Base-by-base conservation (phyloP, 2,329 filamentous ascomycete genomes). In the Monosporascus ibericus region DNA sequence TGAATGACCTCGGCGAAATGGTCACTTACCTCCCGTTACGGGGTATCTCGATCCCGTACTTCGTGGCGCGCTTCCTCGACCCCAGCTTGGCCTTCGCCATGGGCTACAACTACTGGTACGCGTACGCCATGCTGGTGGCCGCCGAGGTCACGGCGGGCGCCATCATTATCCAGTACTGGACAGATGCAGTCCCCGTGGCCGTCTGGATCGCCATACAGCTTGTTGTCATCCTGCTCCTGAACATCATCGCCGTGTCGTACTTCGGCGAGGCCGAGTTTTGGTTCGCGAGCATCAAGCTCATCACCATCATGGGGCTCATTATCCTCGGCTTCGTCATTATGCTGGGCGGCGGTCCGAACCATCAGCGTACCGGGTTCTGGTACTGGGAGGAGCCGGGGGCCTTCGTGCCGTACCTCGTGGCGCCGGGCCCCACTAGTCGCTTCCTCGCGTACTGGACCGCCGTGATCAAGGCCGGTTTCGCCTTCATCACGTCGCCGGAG, bases 91-190 rank as follows among this genome's bases (percentile, higher is more conserved):
- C 74, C n/a, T 83, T 83, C 55, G 80, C 80, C 7, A 70, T 72
- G 39, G 80, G 78, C 1, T 82, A 78, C 78, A 82, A 82, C 55
- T 84, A 85, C 66, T 84, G 80, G 75, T 84, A 84, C 59, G 78
- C 79, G 2, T 83, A 83, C 58, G 71, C 76, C 11, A 82, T 85
- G 53, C 69, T 82, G 1, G 72, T 84, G 24, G 80, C 75, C 2
- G 77, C 80, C 44, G 81, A 85, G 64, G 73, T 79, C 17, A 80
- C 78, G 0, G 82, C 81, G 1, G 79, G 78, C 30, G 75, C 75
- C 18, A 75, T 85, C 54, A 71, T 86, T 22, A 72, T 86, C 50
- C 72, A 81, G 48, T 86, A 84, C 63, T 86, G 82, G 83, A 70
- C 76, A 9, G 70, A 72, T 1, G 68, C 70, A 3, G 73, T 82